Evolutionary conservation across 176 grass and related monocot species (phyloP), one percentile per base, ranked within the genome.

Genomic region (Raddia distichophylla): DNA sequence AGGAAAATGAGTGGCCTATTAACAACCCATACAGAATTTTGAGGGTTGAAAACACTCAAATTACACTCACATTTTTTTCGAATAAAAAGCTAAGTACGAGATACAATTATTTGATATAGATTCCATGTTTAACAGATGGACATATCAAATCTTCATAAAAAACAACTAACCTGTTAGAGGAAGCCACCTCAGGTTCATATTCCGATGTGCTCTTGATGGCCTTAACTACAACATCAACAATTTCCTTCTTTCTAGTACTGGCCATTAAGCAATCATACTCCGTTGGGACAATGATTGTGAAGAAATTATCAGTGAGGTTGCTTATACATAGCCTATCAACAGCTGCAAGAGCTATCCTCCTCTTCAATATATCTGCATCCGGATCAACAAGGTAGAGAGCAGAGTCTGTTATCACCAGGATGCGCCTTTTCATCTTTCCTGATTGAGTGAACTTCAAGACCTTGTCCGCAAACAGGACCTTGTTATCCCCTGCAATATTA

Each of bases 181-280:
- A 90, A 72, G 86, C n/a, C 50, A 99, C 90, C 74, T 99, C 82
- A 74, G 94, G 86, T 82, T 95, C 85, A 87, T 92, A 97, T 47
- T 93, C 97, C 60, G 87, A 89, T 64, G 82, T 91, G 73, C 87
- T 81, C 82, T 91, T 93, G 37, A 94, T 90, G 72, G 91, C 97
- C 71, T 93, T 82, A 56, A 96, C 62, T 62, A 93, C 76, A 66
- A 89, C 70, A 79, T 93, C 89, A 57, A 86, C 84, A 71, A 99
- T 93, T 80, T 99, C 97, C 48, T 82, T 91, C 88, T 95, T 99
- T 69, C 91, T 89, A 68, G 86, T 93, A 48, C 91, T 96, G 69
- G 93, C 93, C 83, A 96, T 85, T 58, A 99, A 86, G 76, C 87
- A 91, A 66, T 99, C 97, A 19, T 93, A 99, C 85, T 99, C 97